These are phyloP conservation scores for Pseudomicrostroma phylloplanum DNA, from an alignment of 1,284 basidiomycete genomes.

Conservation along the genomic window DNA sequence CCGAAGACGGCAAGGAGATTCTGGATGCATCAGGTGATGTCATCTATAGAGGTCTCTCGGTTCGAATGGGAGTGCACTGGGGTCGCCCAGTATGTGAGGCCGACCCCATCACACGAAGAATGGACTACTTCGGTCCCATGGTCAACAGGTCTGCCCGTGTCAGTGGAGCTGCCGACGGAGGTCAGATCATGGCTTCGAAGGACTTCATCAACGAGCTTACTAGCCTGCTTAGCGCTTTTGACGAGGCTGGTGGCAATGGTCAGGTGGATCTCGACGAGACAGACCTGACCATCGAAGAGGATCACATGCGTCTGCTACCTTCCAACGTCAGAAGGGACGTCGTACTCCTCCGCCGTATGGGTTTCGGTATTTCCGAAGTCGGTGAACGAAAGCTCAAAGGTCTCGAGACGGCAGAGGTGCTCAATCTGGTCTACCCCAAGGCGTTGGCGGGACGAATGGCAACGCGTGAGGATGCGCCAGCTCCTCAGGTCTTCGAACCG, in stretches of 20 bases:
- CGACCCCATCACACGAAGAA: constrained; percentile 87
- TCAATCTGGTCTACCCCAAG: constrained; percentile 77
- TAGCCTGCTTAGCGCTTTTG: constrained; percentile 32
- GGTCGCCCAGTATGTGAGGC: constrained; percentile 84
- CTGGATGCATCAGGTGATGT: constrained; percentile 63
- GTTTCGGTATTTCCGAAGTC: constrained; percentile 67
- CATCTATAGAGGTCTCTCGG: constrained; percentile 80
- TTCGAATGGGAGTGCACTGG: constrained; percentile 96
- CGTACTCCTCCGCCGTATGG: constrained; percentile 68
- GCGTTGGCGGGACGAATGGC: constrained; percentile 69
- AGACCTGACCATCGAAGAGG: constrained; percentile 37
- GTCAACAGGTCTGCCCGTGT: constrained; percentile 69
- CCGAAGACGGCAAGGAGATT: constrained; percentile 80
- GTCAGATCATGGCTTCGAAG: constrained; percentile 86
- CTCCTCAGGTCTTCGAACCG: constrained; percentile 49
- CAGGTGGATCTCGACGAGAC: constrained; percentile 1
- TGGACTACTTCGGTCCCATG: constrained; percentile 64
- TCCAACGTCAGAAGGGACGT: constrained; percentile 54
- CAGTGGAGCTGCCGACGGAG: constrained; percentile 75
- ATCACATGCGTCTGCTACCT: constrained; percentile 46
- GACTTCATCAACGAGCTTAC: constrained; percentile 60
- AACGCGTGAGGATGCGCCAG: constrained; percentile 50
- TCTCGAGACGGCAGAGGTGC: constrained; percentile 67
- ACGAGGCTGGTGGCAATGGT: constrained; percentile 14
- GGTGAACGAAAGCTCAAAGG: constrained; percentile 93